Evolutionary conservation across 2,329 filamentous ascomycete genomes (phyloP), one percentile per base, ranked within the genome.

Genomic region (Ophiosphaerella korrae): DNA sequence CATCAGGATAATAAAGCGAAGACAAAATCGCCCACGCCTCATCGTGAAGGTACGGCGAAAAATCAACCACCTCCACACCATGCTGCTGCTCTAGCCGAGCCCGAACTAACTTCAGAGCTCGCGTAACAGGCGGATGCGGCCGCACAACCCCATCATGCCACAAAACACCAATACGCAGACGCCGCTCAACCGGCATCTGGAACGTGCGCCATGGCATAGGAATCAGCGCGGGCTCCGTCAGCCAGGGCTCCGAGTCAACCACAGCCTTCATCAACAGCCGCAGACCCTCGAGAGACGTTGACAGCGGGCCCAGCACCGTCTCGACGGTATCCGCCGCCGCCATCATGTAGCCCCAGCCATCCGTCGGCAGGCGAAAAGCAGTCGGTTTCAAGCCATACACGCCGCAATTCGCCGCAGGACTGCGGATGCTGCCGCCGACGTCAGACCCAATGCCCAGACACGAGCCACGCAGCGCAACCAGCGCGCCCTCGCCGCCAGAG

Each of bases 111-210:
- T 73, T 67, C 8, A 89, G 67, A 1, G 84, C 86, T 5, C 85
- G 78, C 0, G 77, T 72, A 3, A 89, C 78, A 0, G 87, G 87
- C 2, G 88, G 86, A 44, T 88, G 88, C 0, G 88, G 87, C 5
- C 72, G 77, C 4, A 88, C 86, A 42, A 85, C 77, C 8, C 81
- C 83, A 64, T 90, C 88, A 67, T 86, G 76, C 80, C 82, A 85
- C 70, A 89, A 77, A 29, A 89, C 80, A 4, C 77, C 87, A 45
- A 90, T 75, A 37, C 76, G 81, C 21, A 88, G 68, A 11, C 57
- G 56, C 3, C 58, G 46, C 45, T 51, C 50, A 50, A 39, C 41
- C 7, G 64, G 58, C n/a, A 68, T 24, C 7, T 45, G 36, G 42
- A 60, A 56, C 6, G 79, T 36, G 26, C 65, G 69, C 84, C 84